Conservation (phyloP, 1,139 yeast genomes). For the Diutina rugosa region DNA sequence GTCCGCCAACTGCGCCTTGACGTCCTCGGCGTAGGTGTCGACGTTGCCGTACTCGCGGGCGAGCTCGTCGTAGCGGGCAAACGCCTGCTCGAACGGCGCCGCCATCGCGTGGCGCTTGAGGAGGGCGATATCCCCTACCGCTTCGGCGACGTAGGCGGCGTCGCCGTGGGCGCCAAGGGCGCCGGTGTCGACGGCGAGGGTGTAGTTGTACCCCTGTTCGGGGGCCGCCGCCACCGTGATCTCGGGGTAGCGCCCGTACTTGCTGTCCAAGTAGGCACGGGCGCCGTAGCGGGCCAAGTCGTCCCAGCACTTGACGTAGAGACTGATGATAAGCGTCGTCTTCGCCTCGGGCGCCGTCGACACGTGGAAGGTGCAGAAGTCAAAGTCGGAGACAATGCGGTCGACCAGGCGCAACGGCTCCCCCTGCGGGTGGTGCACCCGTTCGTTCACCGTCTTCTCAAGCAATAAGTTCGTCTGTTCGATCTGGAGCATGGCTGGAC, state of each 20-base stretch:
- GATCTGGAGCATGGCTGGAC: slow-evolving; percentile 26
- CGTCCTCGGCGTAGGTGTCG: slow-evolving; percentile 37
- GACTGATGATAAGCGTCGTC: slow-evolving; percentile 51
- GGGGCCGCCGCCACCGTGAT: slow-evolving; percentile 21
- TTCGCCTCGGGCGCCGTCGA: slow-evolving; percentile 64
- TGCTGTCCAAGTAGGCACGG: slow-evolving; percentile 25
- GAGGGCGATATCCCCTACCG: slow-evolving; percentile 29
- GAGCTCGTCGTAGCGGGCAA: slow-evolving; percentile 61
- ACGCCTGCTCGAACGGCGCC: slow-evolving; percentile 85
- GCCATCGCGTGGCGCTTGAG: slow-evolving; percentile 83
- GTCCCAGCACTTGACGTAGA: slow-evolving; percentile 64
- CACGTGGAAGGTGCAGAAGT: slow-evolving; percentile 86
- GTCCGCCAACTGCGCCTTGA: slow-evolving; percentile 32
- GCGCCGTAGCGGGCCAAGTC: slow-evolving; percentile 64
- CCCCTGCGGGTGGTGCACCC: slow-evolving; percentile 19
- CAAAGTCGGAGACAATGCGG: slow-evolving; percentile 87
- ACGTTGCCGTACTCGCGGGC: slow-evolving; percentile 37
- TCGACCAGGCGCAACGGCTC: slow-evolving; percentile 47
- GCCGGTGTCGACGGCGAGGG: slow-evolving; percentile 55
- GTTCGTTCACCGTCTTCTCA: slow-evolving; percentile 28
- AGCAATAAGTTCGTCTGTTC: slow-evolving; percentile 31
- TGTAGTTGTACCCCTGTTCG: slow-evolving; percentile 77
- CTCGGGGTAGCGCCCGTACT: slow-evolving; percentile 21
- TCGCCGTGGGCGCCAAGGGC: slow-evolving; percentile 20
- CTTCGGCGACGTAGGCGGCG: slow-evolving; percentile 40